A percentile compares a stretch with the other conserved stretches of the same genome.
phyloP scores from a whole-genome alignment of 345 rosid genomes.

The Salix arbutifolia region DNA sequence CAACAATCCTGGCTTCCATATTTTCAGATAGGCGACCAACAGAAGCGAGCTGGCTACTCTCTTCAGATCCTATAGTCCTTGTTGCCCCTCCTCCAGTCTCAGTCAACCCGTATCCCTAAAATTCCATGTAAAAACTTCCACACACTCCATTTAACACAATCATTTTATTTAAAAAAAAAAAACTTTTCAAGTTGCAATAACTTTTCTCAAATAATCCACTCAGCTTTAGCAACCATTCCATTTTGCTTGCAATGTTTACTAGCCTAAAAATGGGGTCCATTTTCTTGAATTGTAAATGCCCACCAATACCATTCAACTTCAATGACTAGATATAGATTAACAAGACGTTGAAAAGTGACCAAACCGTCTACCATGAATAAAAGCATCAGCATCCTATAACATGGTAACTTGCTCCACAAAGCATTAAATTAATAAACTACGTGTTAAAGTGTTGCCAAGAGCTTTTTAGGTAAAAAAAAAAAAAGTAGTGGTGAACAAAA shows the following conservation, averaged over 20 bases:
- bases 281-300: background rate
- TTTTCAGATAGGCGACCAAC: slow-evolving; percentile 65
- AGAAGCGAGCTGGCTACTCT: slow-evolving; percentile 47
- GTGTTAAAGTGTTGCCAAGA: background rate
- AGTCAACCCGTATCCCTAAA: slow-evolving; percentile 92
- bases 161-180: background rate
- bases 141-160: background rate
- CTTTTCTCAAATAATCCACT: background rate
- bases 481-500: too few relatives aligned
- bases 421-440: background rate
- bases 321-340: background rate
- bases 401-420: too few relatives aligned
- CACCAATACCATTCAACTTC: background rate
- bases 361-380: background rate
- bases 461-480: background rate
- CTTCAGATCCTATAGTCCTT: slow-evolving; percentile 46
- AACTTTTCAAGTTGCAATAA: background rate
- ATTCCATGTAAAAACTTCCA: background rate
- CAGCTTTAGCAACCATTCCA: background rate
- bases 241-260: background rate
- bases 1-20: slow-evolving; percentile 78
- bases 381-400: too few relatives aligned
- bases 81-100: slow-evolving; percentile 69
- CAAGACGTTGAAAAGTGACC: background rate
- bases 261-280: background rate